A percentile compares a stretch with the other conserved stretches of the same genome.
Evolutionary conservation across 2,329 filamentous ascomycete genomes (phyloP).

Genomic region (Tolypocladium ovalisporum): DNA sequence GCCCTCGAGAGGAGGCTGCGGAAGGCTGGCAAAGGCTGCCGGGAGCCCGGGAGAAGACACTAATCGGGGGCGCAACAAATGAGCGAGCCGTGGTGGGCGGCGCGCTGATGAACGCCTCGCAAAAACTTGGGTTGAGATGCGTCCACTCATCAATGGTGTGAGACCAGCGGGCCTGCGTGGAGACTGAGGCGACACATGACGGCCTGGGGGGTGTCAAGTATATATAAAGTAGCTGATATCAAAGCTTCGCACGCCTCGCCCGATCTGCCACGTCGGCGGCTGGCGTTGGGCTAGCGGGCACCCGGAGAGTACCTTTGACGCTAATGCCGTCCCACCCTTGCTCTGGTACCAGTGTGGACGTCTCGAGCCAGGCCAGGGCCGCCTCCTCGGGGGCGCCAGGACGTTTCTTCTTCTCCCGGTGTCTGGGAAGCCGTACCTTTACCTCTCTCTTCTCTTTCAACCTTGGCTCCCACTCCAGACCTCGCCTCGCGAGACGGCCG

Average conservation of each 20-base stretch:
- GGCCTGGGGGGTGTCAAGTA: conserved; percentile 20
- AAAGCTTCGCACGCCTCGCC: background rate
- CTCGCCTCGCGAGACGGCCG: conserved; percentile 12
- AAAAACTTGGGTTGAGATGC: conserved; percentile 25
- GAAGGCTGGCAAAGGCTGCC: background rate
- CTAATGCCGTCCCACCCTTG: conserved; percentile 26
- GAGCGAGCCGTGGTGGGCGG: background rate
- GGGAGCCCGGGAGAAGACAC: background rate
- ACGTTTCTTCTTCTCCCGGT: conserved; percentile 27
- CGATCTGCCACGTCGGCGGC: conserved; percentile 1
- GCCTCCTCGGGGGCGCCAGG: conserved; percentile 24
- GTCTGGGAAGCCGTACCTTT: conserved; percentile 21
- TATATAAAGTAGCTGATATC: conserved; percentile 17
- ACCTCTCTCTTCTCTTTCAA: conserved; percentile 17
- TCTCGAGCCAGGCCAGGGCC: conserved; percentile 23
- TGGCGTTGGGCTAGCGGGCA: conserved; percentile 12
- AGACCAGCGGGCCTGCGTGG: conserved; percentile 26
- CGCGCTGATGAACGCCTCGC: conserved; percentile 17
- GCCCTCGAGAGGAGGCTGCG: background rate
- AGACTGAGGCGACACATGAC: conserved; percentile 21
- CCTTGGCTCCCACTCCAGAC: conserved; percentile 19
- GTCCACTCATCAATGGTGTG: conserved; percentile 26
- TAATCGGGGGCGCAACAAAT: background rate
- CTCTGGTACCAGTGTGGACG: conserved; percentile 20
- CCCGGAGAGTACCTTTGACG: conserved; percentile 11